Base-by-base conservation (phyloP, 2,329 filamentous ascomycete species). In the Fusarium tupiense region DNA sequence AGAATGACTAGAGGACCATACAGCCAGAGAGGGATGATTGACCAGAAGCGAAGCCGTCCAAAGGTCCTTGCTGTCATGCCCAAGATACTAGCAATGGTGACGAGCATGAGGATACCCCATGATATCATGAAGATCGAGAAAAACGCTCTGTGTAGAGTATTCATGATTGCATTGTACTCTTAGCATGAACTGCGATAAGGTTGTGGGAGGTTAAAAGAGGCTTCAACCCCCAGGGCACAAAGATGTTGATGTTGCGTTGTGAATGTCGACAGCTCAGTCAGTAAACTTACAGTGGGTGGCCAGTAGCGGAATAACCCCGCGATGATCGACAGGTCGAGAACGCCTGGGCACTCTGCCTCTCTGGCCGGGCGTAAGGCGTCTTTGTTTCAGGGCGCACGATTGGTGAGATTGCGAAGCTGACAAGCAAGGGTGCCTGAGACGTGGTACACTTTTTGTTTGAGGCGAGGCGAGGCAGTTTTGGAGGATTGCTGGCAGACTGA, bases 91-190 rank as follows among this genome's bases (percentile, higher is more conserved):
- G 26, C 35, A 1, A 54, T n/a, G 31, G 40, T 44, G 9, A n/a
- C 19, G 17, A 71, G 10, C 5, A 47, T 49, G 26, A 70, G 40
- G 14, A 58, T 44, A 7, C 35, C 50, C 43, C 60, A 66, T 7
- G 43, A 0, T 37, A 71, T 66, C 24, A 70, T 61, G 24, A 71
- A 71, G 20, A 71, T 70, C 0, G 66, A 70, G 31, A 71, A 71
- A 19, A 61, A 71, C 1, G 68, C 66, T 61, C 61, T 19, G 22
- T 69, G 67, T 6, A 70, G 22, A 31, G 56, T 46, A 44, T 71
- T 16, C 69, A 71, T 71, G 11, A 20, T 54, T 35, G 17, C 11
- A 37, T 35, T 1, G 12, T 14, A 2, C 8, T 29, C 4, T 4
- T 2, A 37, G 8, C 4, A 17, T 17, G 8, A 31, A 29, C 4